These are phyloP conservation scores for Cryptococcus sp. DNA, from an alignment of 1,284 basidiomycete species.

Conservation along the genomic window DNA sequence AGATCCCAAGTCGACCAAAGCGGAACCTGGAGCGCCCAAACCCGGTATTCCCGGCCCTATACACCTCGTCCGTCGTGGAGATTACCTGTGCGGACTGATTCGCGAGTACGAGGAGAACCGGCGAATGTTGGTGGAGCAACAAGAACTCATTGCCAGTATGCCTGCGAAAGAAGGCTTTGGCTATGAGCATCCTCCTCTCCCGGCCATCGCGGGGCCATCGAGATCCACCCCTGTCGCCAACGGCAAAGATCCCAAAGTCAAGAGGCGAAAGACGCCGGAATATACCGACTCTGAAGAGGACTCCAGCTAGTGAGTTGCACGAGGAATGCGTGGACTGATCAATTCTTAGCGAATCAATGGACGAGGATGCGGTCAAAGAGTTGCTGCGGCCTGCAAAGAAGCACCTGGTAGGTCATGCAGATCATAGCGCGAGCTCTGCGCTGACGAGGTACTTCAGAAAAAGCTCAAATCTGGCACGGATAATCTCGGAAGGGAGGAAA, in stretches of 20 bases:
- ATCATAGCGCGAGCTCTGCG: not conserved
- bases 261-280: constrained; percentile 83
- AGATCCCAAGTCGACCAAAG: constrained; percentile 72
- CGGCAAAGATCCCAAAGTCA: constrained; percentile 61
- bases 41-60: constrained; percentile 84
- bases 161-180: constrained; percentile 49
- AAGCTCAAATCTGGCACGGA: constrained; percentile 90
- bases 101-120: constrained; percentile 92
- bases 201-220: constrained; percentile 18
- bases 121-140: constrained; percentile 61
- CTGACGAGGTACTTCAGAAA: constrained; percentile 62
- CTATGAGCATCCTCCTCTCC: constrained; percentile 39
- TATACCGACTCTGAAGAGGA: constrained; percentile 89
- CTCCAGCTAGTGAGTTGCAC: constrained; percentile 61
- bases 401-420: constrained; percentile 68
- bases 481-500: constrained; percentile 88
- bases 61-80: constrained; percentile 93
- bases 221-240: constrained; percentile 19
- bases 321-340: constrained; percentile 18
- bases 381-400: constrained; percentile 95
- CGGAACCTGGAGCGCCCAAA: constrained; percentile 39
- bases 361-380: constrained; percentile 92
- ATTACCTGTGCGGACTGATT: constrained; percentile 82
- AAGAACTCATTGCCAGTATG: constrained; percentile 59
- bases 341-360: constrained; percentile 80